phyloP scores from a whole-genome alignment of 345 rosid genomes.

The Eucalyptus camaldulensis region DNA sequence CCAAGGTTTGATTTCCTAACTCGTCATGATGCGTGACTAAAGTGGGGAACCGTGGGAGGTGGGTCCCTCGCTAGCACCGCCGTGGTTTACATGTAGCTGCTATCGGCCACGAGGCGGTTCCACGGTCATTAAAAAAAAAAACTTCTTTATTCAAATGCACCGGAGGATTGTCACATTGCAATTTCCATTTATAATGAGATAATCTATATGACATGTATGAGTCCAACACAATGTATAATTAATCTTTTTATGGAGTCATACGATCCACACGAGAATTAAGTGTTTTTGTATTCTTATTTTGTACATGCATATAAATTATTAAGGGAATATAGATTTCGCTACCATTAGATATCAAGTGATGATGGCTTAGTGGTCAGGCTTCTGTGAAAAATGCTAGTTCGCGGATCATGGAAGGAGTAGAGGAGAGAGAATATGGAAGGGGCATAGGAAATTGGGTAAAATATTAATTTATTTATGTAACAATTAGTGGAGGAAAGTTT shows the following conservation, averaged over 20 bases:
- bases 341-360: not conserved
- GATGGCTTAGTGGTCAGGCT: not conserved
- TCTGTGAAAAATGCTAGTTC: not conserved
- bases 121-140: not conserved
- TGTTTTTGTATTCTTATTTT: not conserved
- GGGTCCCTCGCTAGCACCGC: too few species aligned
- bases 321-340: not conserved
- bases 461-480: not conserved
- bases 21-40: too few species aligned
- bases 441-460: not conserved
- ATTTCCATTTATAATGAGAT: not conserved
- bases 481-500: not conserved
- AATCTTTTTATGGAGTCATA: not conserved
- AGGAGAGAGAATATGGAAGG: not conserved
- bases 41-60: too few species aligned
- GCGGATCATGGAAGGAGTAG: not conserved
- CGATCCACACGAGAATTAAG: not conserved
- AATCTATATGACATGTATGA: not conserved
- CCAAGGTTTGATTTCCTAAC: too few species aligned
- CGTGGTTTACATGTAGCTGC: too few species aligned
- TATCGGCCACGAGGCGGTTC: rapidly evolving
- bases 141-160: not conserved
- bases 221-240: not conserved
- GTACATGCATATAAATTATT: not conserved
- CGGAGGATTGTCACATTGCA: not conserved